phyloP scores from a whole-genome alignment of 768 basidiomycete genomes.

The Boletus rubroflammeus region DNA sequence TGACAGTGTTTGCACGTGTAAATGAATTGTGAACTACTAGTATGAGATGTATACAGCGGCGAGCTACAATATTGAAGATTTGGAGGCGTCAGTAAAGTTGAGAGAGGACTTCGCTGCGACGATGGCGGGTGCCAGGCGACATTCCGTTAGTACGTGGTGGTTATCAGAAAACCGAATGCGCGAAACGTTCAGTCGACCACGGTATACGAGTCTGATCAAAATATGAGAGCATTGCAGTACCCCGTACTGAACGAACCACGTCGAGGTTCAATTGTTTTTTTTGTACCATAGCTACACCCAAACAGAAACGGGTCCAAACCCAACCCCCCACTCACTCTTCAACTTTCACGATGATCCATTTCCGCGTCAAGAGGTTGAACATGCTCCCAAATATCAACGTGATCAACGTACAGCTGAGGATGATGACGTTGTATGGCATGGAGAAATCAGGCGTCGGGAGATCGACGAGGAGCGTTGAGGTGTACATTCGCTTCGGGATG shows the following conservation, averaged over 20 bases:
- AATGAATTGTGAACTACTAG: too few relatives aligned
- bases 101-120: too few relatives aligned
- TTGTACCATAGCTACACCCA: neutral
- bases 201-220: too few relatives aligned
- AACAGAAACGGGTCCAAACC: neutral
- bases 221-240: too few relatives aligned
- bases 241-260: neutral
- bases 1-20: too few relatives aligned
- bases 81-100: too few relatives aligned
- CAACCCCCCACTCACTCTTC: neutral
- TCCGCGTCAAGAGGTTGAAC: conserved; percentile 82
- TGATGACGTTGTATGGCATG: conserved; percentile 99
- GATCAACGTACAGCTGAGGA: conserved; percentile 87
- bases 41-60: too few relatives aligned
- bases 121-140: too few relatives aligned
- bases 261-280: neutral
- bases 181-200: too few relatives aligned
- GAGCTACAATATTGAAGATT: too few relatives aligned
- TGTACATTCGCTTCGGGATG: conserved; percentile 57
- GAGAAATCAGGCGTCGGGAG: conserved; percentile 99
- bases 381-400: conserved; percentile 92
- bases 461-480: conserved; percentile 77
- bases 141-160: too few relatives aligned
- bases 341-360: conserved; percentile 59
- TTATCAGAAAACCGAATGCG: too few relatives aligned